Percentiles rank a stretch among this genome's conserved stretches.
These are phyloP conservation scores for Apiospora rasikravindrae DNA, from an alignment of 2,329 filamentous ascomycete genomes.

Conservation along the genomic window DNA sequence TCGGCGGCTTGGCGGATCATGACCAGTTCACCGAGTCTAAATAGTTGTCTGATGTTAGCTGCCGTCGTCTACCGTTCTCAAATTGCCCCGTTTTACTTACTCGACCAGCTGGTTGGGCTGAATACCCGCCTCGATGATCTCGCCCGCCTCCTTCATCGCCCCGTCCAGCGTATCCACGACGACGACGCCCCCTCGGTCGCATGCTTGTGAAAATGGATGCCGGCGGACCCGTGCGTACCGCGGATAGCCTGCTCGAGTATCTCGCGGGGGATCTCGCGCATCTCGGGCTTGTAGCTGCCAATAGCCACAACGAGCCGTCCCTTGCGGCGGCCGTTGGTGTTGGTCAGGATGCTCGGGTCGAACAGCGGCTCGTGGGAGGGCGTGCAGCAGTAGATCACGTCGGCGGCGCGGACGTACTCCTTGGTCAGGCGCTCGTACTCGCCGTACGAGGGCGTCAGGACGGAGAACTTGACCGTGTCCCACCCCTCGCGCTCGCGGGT, in stretches of 20 bases:
- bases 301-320: conserved; percentile 75
- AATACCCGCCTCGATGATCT: conserved; percentile 80
- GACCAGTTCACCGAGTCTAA: conserved; percentile 76
- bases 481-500: conserved; percentile 66
- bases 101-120: conserved; percentile 80
- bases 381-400: conserved; percentile 89
- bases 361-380: conserved; percentile 78
- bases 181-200: conserved; percentile 68
- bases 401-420: conserved; percentile 72
- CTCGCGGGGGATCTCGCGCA: conserved; percentile 83
- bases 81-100: conserved; percentile 53
- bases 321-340: conserved; percentile 70
- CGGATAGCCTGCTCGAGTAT: conserved; percentile 67
- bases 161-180: conserved; percentile 80
- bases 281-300: conserved; percentile 71
- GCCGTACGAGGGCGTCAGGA: conserved; percentile 72
- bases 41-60: conserved; percentile 10
- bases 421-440: conserved; percentile 71
- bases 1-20: conserved; percentile 58
- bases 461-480: conserved; percentile 68
- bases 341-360: conserved; percentile 73
- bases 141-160: conserved; percentile 82
- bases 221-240: conserved; percentile 48
- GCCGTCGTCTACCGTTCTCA: no score
- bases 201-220: conserved; percentile 70